Percentiles rank a stretch among this genome's conserved stretches.
These are phyloP conservation scores for Talaromyces sp. DNA, from an alignment of 2,329 filamentous ascomycete genomes.

Conservation along the genomic window DNA sequence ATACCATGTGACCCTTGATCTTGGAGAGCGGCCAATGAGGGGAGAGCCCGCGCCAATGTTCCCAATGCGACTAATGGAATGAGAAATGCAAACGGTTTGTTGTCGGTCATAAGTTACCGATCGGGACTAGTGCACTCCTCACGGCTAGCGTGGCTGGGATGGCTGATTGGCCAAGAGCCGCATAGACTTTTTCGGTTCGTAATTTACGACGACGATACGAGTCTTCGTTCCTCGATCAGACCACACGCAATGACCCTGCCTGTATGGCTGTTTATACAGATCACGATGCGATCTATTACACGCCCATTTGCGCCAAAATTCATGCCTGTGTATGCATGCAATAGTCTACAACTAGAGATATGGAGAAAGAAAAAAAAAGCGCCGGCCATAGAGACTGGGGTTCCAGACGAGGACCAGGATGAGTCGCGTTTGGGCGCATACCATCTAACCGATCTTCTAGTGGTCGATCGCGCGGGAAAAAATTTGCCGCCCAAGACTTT, in stretches of 20 bases:
- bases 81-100: not conserved
- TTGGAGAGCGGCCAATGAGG: not conserved
- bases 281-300: not conserved
- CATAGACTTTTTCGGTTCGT: not conserved
- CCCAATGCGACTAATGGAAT: no score
- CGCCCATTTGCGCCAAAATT: no score
- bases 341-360: no score
- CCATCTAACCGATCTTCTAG: not conserved
- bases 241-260: not conserved
- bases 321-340: not conserved
- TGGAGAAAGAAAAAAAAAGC: no score
- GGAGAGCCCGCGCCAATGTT: not conserved
- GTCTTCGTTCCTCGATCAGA: not conserved
- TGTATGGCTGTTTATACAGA: not conserved
- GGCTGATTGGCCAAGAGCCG: conserved; percentile 4
- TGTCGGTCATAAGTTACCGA: not conserved
- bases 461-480: not conserved
- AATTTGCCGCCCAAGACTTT: not conserved
- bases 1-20: not conserved
- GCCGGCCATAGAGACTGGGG: no score
- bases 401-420: not conserved
- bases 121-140: not conserved
- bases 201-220: not conserved
- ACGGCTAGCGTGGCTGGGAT: not conserved
- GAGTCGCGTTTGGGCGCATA: not conserved